A percentile compares a stretch with the other conserved stretches of the same genome.
These are phyloP conservation scores for Fraxinus anomala DNA, from an alignment of 257 asterid species.

Conservation along the genomic window DNA sequence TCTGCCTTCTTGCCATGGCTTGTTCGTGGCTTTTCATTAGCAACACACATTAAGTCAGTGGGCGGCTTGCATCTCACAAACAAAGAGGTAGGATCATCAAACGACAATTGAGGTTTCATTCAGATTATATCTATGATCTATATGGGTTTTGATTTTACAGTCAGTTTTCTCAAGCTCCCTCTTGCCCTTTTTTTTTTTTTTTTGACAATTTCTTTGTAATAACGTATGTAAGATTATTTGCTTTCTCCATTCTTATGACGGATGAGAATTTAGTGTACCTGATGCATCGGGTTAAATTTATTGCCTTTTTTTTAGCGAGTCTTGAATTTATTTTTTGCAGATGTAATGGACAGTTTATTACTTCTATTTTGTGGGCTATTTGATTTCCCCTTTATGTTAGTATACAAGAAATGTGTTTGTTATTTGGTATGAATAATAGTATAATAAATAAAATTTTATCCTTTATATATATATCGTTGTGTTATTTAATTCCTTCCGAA, in stretches of 20 bases:
- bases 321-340: constrained; percentile 30
- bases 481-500: no score
- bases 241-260: constrained; percentile 22
- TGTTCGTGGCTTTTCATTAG: constrained; percentile 17
- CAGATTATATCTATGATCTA: constrained; percentile 28
- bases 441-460: no score
- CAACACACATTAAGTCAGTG: neutral
- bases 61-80: constrained; percentile 1
- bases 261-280: constrained; percentile 30
- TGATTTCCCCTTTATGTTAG: neutral
- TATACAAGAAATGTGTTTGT: neutral
- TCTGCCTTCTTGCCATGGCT: constrained; percentile 9
- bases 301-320: constrained; percentile 26
- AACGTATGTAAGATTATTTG: constrained; percentile 25
- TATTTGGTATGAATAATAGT: no score
- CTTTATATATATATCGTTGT: no score
- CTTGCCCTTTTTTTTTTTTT: neutral
- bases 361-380: neutral
- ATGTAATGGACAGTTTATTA: constrained; percentile 31
- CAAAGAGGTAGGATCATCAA: constrained; percentile 34
- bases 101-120: constrained; percentile 10
- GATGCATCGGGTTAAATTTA: constrained; percentile 26
- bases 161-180: neutral
- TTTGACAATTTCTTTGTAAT: constrained; percentile 35
- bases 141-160: constrained; percentile 27